Base-by-base conservation (phyloP, 2,329 filamentous ascomycete species). In the Colletotrichum tamarilloi region DNA sequence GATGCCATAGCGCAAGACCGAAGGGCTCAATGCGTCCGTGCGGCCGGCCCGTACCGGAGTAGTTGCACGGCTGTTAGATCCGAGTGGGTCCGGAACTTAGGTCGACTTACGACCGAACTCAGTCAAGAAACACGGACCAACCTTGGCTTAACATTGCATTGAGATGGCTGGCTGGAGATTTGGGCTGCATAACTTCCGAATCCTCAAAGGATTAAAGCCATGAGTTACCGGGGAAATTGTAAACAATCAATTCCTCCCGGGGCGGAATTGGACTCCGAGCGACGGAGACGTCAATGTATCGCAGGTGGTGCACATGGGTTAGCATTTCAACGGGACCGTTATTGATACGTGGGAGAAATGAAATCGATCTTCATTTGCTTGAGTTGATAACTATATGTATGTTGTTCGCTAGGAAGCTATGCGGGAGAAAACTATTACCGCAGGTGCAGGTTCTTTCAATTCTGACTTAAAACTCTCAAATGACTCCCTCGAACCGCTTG, bases 51-150 rank as follows among this genome's bases (percentile, higher is more conserved):
- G 14, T n/a, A 19, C 59, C 52, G 35, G 22, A 22, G 22, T 63
- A 19, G 38, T 26, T 7, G 26, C 26, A 38, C 26, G n/a, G 62
- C 1, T 11, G 19, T 32, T 55, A 59, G 38, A 67, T 60, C 62
- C 68, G 62, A 67, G 53, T 59, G 62, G 68, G 62, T 55, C 55
- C 62, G 68, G 62, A 70, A 32, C 30, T 70, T 70, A 67, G 2
- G 55, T 5, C 19, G 32, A 35, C 32, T 35, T 8, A 28, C 38
- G 24, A n/a, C 30, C 9, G 32, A 24, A n/a, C 28, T 64, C 46
- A n/a, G n/a, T 49, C 19, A 19, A 22, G 42, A 8, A n/a, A 49
- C 42, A 49, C 7, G 42, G 19, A 49, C 42, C 19, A 19, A 42
- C 16, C 9, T 19, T 42, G 38, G 7, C 16, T 19, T 42, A 5